Conservation (phyloP, 2,329 filamentous ascomycete species). For the Davidsoniella virescens region DNA sequence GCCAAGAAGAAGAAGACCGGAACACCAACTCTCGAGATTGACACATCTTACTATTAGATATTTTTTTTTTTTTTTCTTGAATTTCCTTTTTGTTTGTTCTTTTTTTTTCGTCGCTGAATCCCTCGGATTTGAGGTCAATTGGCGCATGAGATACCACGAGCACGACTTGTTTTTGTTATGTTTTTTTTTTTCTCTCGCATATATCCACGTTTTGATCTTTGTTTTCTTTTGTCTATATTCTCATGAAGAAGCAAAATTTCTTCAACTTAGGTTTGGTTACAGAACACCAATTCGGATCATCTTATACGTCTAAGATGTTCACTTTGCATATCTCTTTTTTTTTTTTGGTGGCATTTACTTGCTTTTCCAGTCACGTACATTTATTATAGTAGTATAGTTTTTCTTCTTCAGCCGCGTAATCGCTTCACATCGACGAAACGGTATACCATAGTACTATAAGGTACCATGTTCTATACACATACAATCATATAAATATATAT, state of each 20-base stretch:
- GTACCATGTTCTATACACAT: background rate
- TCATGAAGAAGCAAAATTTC: too few relatives aligned
- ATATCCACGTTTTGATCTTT: background rate
- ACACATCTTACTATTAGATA: background rate
- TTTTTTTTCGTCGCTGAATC: background rate
- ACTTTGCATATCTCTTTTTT: background rate
- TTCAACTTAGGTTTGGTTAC: background rate
- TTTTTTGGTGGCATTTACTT: too few relatives aligned
- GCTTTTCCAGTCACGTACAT: too few relatives aligned
- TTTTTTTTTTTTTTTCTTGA: background rate
- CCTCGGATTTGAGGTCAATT: too few relatives aligned
- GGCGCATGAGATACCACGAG: too few relatives aligned
- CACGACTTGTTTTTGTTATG: background rate
- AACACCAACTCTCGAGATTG: background rate
- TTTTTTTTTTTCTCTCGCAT: background rate
- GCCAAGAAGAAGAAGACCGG: slow-evolving; percentile 11
- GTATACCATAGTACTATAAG: background rate
- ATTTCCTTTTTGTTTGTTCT: background rate
- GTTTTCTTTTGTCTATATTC: slow-evolving; percentile 2
- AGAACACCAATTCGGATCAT: background rate
- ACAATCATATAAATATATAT: background rate
- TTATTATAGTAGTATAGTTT: too few relatives aligned
- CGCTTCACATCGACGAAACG: background rate
- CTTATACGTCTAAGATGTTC: background rate
- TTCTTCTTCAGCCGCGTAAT: slow-evolving; percentile 2